Evolutionary conservation across 2,329 filamentous ascomycete genomes (phyloP), one percentile per base, ranked within the genome.

Genomic region (Phialophora tarda): DNA sequence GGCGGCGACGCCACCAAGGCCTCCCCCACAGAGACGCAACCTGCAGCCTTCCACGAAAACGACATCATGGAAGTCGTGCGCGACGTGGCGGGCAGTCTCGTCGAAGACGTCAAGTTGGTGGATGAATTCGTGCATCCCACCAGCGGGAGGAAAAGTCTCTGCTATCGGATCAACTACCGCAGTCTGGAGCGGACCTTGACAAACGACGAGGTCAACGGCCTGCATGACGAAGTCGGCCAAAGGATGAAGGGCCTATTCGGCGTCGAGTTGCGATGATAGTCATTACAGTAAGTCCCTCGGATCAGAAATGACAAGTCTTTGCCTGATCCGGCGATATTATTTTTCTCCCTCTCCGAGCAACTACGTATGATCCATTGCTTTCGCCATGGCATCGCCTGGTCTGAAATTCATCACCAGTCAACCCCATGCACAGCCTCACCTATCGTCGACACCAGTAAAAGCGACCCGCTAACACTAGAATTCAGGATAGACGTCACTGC

Each of bases 1-100:
- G 55, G 78, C 73, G 26, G 72, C 77, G 75, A 68, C 74, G 70
- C 72, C 75, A 78, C 68, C 72, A 78, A 69, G 69, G 71, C 70
- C 76, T 77, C 68, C 73, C 77, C 47, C 75, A 77, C 26, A 76
- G 78, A 55, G 78, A 79, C 34, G 72, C 75, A 28, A 69, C 78
- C 21, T 74, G 68, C 71, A 10, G 68, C 79, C 3, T 92, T 97
- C 76, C 94, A 98, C 77, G 93, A 96, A 77, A 98, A 98, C 79
- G 95, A 99, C 78, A 83, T 98, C 59, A 98, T 98, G 94, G 95
- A 98, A 79, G 86, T 97, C 64, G 91, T 97, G 21, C 88, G 95
- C 71, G 89, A 89, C 72, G 84, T 94, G 55, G 91, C 88, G 10
- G 93, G 93, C 59, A 91, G 96, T 77, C 79, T 88, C 24, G 92